These are phyloP conservation scores for Sporothrix pseudoabietina DNA, from an alignment of 2,329 filamentous ascomycete species.

Conservation along the genomic window DNA sequence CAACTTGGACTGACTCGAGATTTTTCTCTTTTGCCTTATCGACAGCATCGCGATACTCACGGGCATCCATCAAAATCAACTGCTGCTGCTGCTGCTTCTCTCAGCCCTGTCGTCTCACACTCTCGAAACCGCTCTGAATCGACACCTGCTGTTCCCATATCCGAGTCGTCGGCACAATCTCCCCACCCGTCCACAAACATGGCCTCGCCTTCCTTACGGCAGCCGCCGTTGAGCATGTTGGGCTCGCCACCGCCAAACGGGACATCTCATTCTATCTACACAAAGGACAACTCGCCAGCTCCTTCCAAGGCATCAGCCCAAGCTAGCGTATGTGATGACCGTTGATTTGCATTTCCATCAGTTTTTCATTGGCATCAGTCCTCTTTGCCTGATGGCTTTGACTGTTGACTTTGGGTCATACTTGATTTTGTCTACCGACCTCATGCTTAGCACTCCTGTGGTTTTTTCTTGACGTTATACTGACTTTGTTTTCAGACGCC, in stretches of 20 bases:
- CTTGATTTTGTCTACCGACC: no score
- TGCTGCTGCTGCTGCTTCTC: constrained; percentile 49
- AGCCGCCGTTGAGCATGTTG: constrained; percentile 45
- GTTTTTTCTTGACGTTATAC: background rate
- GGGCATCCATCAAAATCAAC: constrained; percentile 47
- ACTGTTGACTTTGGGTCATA: no score
- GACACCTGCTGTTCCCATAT: background rate
- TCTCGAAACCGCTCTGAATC: constrained; percentile 41
- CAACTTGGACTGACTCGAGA: constrained; percentile 30
- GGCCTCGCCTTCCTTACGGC: constrained; percentile 53
- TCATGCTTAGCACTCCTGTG: background rate
- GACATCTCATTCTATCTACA: constrained; percentile 39
- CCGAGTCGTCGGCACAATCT: constrained; percentile 50
- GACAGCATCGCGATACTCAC: constrained; percentile 56
- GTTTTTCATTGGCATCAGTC: background rate
- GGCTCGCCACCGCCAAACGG: constrained; percentile 48
- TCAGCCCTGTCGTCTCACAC: constrained; percentile 51
- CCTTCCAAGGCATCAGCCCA: constrained; percentile 48
- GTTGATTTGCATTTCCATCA: no score
- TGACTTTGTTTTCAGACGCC: constrained; percentile 56
- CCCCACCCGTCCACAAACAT: constrained; percentile 45
- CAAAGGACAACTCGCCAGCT: constrained; percentile 47
- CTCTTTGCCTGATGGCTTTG: no score
- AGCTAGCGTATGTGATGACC: constrained; percentile 43
- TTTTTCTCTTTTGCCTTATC: constrained; percentile 30